phyloP scores from a whole-genome alignment of 306 rosid genomes.

The Corylus americana region DNA sequence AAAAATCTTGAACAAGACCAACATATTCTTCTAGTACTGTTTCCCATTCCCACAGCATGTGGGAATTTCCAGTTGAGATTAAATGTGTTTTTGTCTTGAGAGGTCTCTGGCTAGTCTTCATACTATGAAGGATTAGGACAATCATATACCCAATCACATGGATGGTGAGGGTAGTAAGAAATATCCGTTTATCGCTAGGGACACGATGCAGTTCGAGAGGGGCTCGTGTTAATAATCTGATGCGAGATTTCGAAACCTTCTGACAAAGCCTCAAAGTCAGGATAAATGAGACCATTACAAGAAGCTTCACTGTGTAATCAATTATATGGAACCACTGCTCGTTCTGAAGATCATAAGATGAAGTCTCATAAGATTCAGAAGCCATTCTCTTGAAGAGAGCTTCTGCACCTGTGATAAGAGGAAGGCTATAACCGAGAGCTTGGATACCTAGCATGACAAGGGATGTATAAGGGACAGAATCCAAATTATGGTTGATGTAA shows the following conservation, averaged over 20 bases:
- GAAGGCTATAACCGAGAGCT: conserved; percentile 82
- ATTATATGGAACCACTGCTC: conserved; percentile 59
- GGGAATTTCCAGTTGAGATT: conserved; percentile 35
- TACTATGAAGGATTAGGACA: conserved; percentile 54
- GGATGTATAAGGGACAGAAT: conserved; percentile 68
- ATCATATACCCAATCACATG: conserved; percentile 62
- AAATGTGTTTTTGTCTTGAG: conserved; percentile 31
- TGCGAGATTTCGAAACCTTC: conserved; percentile 88
- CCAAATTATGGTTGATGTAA: conserved; percentile 55
- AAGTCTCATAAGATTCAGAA: conserved; percentile 45
- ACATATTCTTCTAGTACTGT: conserved; percentile 70
- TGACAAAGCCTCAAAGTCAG: conserved; percentile 82
- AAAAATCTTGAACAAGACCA: conserved; percentile 89
- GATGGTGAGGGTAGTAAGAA: conserved; percentile 46
- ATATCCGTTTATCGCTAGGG: conserved; percentile 72
- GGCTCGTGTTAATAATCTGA: conserved; percentile 57
- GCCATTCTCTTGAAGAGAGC: conserved; percentile 66
- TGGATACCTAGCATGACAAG: conserved; percentile 80
- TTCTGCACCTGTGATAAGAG: conserved; percentile 82
- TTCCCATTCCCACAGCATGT: conserved; percentile 48
- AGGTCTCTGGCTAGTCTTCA: conserved; percentile 41
- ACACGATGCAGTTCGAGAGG: conserved; percentile 57
- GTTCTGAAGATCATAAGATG: conserved; percentile 54
- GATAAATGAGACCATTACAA: conserved; percentile 62
- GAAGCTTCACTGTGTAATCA: conserved; percentile 76